Percentiles rank a stretch among this genome's conserved stretches.
Conservation (phyloP, 2,329 filamentous ascomycete genomes). For the Pseudogymnoascus sp. region DNA sequence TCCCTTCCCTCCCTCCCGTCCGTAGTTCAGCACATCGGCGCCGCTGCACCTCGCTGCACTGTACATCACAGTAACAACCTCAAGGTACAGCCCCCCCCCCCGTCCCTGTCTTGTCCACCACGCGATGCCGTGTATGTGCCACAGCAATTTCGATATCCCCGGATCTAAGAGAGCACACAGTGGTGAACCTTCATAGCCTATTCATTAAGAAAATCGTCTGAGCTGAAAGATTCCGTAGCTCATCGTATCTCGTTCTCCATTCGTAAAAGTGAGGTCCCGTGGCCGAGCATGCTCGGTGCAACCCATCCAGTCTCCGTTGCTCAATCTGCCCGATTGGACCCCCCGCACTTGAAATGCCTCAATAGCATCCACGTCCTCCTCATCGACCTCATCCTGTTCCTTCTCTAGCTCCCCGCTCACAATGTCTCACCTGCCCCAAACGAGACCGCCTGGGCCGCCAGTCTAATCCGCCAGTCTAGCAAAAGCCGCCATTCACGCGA, state of each 20-base stretch:
- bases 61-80: neutral
- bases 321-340: neutral
- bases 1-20: conserved; percentile 3
- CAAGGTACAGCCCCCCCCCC: neutral
- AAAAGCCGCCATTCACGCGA: neutral
- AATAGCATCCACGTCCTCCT: neutral
- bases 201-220: neutral
- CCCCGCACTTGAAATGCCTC: conserved; percentile 7
- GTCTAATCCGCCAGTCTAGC: neutral
- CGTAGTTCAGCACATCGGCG: conserved; percentile 3
- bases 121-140: neutral
- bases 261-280: neutral
- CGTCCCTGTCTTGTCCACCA: neutral
- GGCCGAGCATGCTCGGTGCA: neutral
- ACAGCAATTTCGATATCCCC: neutral
- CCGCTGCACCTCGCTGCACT: neutral
- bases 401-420: neutral
- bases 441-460: neutral
- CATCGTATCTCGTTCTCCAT: neutral
- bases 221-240: neutral
- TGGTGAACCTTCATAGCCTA: neutral
- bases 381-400: neutral
- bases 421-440: neutral
- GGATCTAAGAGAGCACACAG: neutral
- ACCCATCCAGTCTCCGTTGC: neutral